Evolutionary conservation across 2,329 filamentous ascomycete species (phyloP).

Genomic region (Thielaviopsis populi): DNA sequence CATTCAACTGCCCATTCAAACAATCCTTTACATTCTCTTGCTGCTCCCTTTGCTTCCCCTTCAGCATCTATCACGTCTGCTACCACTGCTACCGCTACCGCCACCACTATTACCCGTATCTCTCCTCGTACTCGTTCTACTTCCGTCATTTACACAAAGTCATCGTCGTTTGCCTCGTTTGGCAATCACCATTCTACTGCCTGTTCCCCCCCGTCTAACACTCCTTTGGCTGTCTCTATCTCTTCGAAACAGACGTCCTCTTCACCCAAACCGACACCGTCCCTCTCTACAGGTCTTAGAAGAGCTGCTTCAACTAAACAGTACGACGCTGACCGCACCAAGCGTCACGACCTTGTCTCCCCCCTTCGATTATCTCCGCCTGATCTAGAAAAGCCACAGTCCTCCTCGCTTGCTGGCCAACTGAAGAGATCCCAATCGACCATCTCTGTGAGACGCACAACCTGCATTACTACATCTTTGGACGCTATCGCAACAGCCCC

Average conservation of each 20-base stretch:
- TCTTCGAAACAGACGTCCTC: neutral
- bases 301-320: constrained; percentile 16
- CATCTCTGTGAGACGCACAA: neutral
- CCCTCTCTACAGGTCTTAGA: constrained; percentile 3
- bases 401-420: neutral
- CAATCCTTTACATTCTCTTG: constrained; percentile 11
- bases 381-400: constrained; percentile 5
- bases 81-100: neutral
- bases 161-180: neutral
- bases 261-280: neutral
- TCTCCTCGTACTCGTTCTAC: constrained; percentile 4
- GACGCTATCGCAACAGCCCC: neutral
- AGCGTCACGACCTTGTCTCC: constrained; percentile 14
- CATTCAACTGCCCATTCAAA: constrained; percentile 10
- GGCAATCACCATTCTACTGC: neutral
- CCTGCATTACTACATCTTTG: neutral
- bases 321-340: constrained; percentile 13
- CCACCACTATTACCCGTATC: neutral
- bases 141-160: constrained; percentile 6
- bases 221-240: neutral
- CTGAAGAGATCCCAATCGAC: constrained; percentile 9
- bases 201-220: neutral
- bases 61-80: neutral
- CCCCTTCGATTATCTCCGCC: constrained; percentile 16
- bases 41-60: constrained; percentile 6